These are phyloP conservation scores for Eragrostis curvula DNA, from an alignment of 176 grass and related monocot genomes.

Conservation along the genomic window DNA sequence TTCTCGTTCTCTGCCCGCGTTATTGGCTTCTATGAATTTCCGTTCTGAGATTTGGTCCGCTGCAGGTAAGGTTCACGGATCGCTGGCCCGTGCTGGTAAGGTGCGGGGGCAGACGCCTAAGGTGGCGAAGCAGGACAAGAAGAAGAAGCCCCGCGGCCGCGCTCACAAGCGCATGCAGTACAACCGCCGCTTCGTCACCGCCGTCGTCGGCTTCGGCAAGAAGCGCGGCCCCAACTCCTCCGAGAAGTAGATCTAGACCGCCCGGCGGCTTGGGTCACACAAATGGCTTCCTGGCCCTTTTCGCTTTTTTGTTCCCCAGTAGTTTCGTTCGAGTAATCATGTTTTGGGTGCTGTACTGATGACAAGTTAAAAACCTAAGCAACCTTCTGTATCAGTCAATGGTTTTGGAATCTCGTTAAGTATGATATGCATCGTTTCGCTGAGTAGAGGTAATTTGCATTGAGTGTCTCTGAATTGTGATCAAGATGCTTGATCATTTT, in stretches of 20 bases:
- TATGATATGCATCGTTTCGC: slow-evolving; percentile 4
- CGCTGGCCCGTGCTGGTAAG: slow-evolving; percentile 82
- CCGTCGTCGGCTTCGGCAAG: slow-evolving; percentile 88
- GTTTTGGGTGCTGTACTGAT: slow-evolving; percentile 22
- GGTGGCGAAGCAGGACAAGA: slow-evolving; percentile 93
- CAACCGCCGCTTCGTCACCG: slow-evolving; percentile 93
- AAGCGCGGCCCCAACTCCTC: slow-evolving; percentile 90
- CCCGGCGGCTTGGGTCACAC: neutral
- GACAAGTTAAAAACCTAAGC: neutral
- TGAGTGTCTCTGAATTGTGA: neutral
- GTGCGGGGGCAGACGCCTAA: slow-evolving; percentile 88
- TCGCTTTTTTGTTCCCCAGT: neutral
- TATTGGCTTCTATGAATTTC: neutral
- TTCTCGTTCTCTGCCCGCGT: neutral
- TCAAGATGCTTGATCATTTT: neutral
- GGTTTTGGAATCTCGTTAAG: neutral
- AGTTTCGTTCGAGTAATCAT: slow-evolving; percentile 15
- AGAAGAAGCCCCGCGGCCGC: slow-evolving; percentile 79
- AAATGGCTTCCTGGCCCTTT: neutral
- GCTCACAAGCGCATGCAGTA: slow-evolving; percentile 91
- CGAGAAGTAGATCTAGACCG: slow-evolving; percentile 73
- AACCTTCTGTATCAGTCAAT: slow-evolving; percentile 22
- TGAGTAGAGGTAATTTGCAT: neutral
- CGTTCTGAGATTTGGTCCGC: neutral
- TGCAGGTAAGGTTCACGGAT: slow-evolving; percentile 92